Percentiles rank a stretch among this genome's conserved stretches.
Conservation (phyloP, 148 eudicot species). For the Gaultheria prostrata region DNA sequence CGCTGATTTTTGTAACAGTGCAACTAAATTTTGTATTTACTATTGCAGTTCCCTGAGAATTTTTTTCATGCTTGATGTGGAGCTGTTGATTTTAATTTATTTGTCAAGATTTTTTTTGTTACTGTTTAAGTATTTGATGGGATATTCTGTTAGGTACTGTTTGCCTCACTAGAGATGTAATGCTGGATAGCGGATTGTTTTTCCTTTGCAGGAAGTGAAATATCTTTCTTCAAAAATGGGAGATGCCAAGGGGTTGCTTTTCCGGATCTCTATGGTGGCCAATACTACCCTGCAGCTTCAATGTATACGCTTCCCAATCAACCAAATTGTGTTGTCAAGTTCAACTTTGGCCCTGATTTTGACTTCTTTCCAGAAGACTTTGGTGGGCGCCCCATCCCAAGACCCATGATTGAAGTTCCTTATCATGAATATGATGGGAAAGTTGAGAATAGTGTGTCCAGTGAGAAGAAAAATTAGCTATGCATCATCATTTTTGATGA, state of each 20-base stretch:
- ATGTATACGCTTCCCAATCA: constrained; percentile 99
- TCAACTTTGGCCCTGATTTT: constrained; percentile 98
- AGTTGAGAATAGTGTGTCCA: constrained; percentile 76
- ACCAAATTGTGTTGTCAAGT: constrained; percentile 77
- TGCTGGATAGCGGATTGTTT: neutral
- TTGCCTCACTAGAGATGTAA: constrained; percentile 7
- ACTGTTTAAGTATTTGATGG: neutral
- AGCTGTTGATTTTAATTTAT: neutral
- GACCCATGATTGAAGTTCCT: constrained; percentile 92
- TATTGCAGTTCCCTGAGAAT: neutral
- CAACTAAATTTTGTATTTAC: neutral
- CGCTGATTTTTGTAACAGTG: too few relatives aligned
- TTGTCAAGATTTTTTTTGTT: neutral
- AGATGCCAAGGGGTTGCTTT: constrained; percentile 86
- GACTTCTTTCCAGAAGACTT: constrained; percentile 73
- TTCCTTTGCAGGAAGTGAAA: constrained; percentile 82
- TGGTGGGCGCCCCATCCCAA: constrained; percentile 73
- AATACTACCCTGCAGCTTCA: constrained; percentile 94
- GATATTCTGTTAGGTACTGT: neutral
- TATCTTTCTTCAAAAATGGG: constrained; percentile 89
- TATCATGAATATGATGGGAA: constrained; percentile 69
- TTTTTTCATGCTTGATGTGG: neutral
- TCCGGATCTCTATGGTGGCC: constrained; percentile 82
- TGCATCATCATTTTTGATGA: constrained; percentile 8
- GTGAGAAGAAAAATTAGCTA: constrained; percentile 53